Base-by-base conservation (phyloP, 2,329 filamentous ascomycete genomes). In the Phyllosticta citribraziliensis region DNA sequence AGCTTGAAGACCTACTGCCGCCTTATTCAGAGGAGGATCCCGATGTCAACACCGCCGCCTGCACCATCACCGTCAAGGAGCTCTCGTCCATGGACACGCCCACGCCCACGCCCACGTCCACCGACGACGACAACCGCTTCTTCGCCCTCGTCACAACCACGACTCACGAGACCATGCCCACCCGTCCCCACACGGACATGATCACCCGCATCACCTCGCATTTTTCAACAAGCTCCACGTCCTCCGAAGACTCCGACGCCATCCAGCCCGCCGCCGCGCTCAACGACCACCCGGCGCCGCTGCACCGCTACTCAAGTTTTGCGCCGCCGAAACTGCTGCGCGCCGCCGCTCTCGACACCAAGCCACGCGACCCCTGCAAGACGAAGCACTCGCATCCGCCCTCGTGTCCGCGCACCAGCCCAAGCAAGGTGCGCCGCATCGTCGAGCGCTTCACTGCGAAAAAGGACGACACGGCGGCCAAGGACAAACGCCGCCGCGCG, bases 51-150 rank as follows among this genome's bases (percentile, higher is more conserved):
- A 50, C 59, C 5, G 52, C 59, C 9, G 59, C 56, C 59, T 61
- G 59, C 59, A 61, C 59, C 59, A 54, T 61, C 47, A 61, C 59
- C 54, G 59, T 61, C 59, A 54, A 56, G 47, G 59, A 61, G 22
- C 50, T 61, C 47, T 54, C 56, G 47, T 57, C 54, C 14, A 54
- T 55, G n/a, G 59, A 61, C 30, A 61, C 59, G 54, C 59, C 59
- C 27, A 47, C 59, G 54, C 59, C 59, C 47, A 47, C 40, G 12
- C 14, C 40, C 40, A 47, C 40, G 5, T 52, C 58, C 2, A 53
- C 56, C 59, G 25, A 56, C 58, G 47, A 14, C 33, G 58, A 60
- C 52, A 35, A 35, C 3, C 35, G n/a, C 35, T 60, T 60, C 35
- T 60, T 60, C 35, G 40, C 52, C 24, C 11, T 22, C 3, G 51